These are phyloP conservation scores for Monosporascus sp. DNA, from an alignment of 2,329 filamentous ascomycete species.

Conservation along the genomic window DNA sequence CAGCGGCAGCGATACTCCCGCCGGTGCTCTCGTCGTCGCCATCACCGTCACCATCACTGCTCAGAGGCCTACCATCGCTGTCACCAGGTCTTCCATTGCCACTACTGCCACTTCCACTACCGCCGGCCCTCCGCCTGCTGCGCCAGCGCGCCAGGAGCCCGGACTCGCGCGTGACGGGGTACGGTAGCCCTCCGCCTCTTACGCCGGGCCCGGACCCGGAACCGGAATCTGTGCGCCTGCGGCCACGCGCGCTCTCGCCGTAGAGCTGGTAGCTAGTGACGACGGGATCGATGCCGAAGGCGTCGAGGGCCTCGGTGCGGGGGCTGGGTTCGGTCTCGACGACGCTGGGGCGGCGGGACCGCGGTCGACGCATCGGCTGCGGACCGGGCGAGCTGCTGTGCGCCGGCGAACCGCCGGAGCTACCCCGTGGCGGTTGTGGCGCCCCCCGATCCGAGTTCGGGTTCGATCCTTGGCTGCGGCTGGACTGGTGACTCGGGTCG, in stretches of 20 bases:
- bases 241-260: constrained; percentile 9
- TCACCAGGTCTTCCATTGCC: neutral
- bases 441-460: constrained; percentile 4
- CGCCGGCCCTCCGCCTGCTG: neutral
- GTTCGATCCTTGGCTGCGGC: constrained; percentile 21
- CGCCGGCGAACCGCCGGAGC: constrained; percentile 2
- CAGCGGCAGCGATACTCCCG: neutral
- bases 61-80: neutral
- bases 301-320: constrained; percentile 17
- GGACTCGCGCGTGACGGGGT: neutral
- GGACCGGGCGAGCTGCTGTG: constrained; percentile 18
- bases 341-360: constrained; percentile 31
- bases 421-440: neutral
- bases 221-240: constrained; percentile 6
- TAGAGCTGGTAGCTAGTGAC: constrained; percentile 26
- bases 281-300: constrained; percentile 11
- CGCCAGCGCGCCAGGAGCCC: neutral
- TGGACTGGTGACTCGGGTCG: constrained; percentile 36
- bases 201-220: neutral
- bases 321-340: constrained; percentile 42
- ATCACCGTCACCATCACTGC: neutral
- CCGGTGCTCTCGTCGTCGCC: neutral
- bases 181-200: neutral
- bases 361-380: constrained; percentile 21
- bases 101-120: neutral